These are phyloP conservation scores for Penstemon newberryi DNA, from an alignment of 257 asterid species.

Conservation along the genomic window DNA sequence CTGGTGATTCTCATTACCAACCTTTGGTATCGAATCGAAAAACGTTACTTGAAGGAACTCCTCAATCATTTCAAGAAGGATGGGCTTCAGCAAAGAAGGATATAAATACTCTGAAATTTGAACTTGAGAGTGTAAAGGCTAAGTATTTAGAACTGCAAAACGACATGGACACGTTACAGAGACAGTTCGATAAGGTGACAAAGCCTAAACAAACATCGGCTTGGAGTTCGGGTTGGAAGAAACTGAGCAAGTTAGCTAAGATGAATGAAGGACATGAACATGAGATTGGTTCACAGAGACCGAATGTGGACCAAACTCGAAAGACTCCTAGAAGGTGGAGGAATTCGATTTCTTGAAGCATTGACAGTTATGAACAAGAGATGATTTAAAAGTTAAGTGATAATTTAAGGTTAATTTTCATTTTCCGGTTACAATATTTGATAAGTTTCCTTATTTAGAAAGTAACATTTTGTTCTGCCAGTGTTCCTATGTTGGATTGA, in stretches of 20 bases:
- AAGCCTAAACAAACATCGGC: conserved; percentile 70
- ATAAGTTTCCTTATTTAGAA: background rate
- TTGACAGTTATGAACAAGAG: conserved; percentile 12
- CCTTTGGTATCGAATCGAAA: conserved; percentile 64
- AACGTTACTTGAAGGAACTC: conserved; percentile 85
- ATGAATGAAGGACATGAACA: conserved; percentile 36
- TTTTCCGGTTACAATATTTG: conserved; percentile 1
- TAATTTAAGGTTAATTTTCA: background rate
- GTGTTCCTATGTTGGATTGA: conserved; percentile 12
- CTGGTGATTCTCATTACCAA: conserved; percentile 61
- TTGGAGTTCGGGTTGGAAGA: conserved; percentile 85
- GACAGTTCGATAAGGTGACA: conserved; percentile 64
- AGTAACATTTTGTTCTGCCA: conserved; percentile 3
- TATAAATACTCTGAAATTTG: conserved; percentile 84
- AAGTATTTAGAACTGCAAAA: conserved; percentile 76
- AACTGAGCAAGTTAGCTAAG: conserved; percentile 67
- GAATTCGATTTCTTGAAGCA: conserved; percentile 75
- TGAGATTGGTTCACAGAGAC: conserved; percentile 37
- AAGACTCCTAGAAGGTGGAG: conserved; percentile 87
- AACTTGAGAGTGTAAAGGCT: conserved; percentile 70
- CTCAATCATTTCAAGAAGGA: conserved; percentile 95
- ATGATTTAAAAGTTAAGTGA: background rate
- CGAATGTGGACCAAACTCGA: conserved; percentile 43
- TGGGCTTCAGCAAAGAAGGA: conserved; percentile 95
- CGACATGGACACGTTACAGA: conserved; percentile 72